Evolutionary conservation across 2,329 filamentous ascomycete species (phyloP).

Genomic region (Remersonia thermophila): DNA sequence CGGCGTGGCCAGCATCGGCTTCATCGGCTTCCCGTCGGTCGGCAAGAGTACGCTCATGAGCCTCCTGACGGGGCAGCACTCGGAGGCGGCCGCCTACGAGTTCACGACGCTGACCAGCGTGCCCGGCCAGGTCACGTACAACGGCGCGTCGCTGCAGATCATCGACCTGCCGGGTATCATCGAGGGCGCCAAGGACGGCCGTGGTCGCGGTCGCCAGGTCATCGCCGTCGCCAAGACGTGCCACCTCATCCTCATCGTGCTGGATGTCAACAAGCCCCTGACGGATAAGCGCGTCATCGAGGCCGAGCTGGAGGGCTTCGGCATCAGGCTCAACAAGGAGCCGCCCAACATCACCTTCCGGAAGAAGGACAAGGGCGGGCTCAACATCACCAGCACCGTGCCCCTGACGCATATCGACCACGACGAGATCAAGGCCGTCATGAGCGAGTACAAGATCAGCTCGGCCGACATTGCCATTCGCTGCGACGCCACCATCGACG

Average conservation of each 20-base stretch:
- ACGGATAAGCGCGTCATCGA: constrained; percentile 97
- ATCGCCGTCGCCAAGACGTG: constrained; percentile 99
- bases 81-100: constrained; percentile 93
- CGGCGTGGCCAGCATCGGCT: constrained; percentile 91
- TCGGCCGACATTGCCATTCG: constrained; percentile 96
- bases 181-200: constrained; percentile 94
- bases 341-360: constrained; percentile 98
- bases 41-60: constrained; percentile 98
- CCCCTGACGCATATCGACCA: constrained; percentile 85
- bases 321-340: constrained; percentile 92
- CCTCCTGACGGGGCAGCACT: constrained; percentile 86
- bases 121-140: constrained; percentile 89
- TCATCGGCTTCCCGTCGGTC: constrained; percentile 96
- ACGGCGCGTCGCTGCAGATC: constrained; percentile 93
- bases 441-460: constrained; percentile 78
- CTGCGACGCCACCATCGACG: constrained; percentile 94
- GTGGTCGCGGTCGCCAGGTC: constrained; percentile 93
- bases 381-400: constrained; percentile 91
- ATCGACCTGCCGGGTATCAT: constrained; percentile 98
- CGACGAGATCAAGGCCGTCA: constrained; percentile 95
- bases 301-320: constrained; percentile 88
- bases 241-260: constrained; percentile 94
- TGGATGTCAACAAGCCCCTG: constrained; percentile 96
- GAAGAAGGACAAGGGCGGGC: constrained; percentile 98
- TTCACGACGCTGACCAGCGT: constrained; percentile 98